phyloP scores from a whole-genome alignment of 345 rosid species.

The Euphorbia tirucalli region DNA sequence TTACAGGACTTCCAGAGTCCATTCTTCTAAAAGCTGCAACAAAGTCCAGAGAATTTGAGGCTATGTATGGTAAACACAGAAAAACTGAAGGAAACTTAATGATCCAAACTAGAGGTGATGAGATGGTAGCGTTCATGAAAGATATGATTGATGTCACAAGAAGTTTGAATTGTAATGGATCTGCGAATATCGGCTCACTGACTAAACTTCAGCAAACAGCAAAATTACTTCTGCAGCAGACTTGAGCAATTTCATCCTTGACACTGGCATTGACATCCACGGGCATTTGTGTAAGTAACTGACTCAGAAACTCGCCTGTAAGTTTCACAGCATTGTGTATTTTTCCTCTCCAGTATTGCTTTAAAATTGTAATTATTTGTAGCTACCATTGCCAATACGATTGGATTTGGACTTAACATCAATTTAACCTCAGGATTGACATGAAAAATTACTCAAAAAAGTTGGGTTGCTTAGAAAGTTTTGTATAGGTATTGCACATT shows the following conservation, averaged over 20 bases:
- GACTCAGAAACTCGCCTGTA: not conserved
- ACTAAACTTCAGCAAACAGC: conserved; percentile 49
- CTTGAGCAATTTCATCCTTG: conserved; percentile 19
- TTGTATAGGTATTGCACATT: conserved; percentile 7
- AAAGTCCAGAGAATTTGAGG: conserved; percentile 74
- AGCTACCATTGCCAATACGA: not conserved
- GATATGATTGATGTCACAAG: conserved; percentile 32
- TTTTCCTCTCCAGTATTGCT: not conserved
- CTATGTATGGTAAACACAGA: conserved; percentile 42
- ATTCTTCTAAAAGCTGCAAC: conserved; percentile 63
- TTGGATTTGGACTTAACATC: not conserved
- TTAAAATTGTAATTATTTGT: not conserved
- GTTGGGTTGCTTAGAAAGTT: not conserved
- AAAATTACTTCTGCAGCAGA: conserved; percentile 38
- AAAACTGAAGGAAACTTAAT: conserved; percentile 24
- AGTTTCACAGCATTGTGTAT: not conserved
- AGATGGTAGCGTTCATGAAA: conserved; percentile 35
- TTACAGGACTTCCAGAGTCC: conserved; percentile 68
- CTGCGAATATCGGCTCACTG: conserved; percentile 26
- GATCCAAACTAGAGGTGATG: conserved; percentile 11
- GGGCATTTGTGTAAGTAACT: not conserved
- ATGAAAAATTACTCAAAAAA: not conserved
- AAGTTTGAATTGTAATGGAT: conserved; percentile 11
- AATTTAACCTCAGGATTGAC: not conserved
- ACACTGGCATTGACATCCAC: not conserved